These are phyloP conservation scores for Monosporascus cannonballus DNA, from an alignment of 2,329 filamentous ascomycete genomes.

Conservation along the genomic window DNA sequence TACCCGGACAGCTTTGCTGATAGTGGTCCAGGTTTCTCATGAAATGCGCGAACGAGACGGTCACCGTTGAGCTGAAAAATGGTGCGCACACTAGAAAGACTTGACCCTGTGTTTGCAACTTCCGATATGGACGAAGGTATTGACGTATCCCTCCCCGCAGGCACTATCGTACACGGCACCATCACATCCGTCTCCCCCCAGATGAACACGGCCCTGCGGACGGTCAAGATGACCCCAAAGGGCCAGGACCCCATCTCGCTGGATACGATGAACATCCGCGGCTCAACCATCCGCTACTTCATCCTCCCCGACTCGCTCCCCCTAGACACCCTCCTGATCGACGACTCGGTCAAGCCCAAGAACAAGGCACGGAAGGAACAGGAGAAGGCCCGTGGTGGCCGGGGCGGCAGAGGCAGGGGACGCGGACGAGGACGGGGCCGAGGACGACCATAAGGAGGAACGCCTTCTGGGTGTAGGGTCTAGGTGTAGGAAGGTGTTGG, in stretches of 20 bases:
- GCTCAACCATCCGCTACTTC: slow-evolving; percentile 92
- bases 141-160: slow-evolving; percentile 36
- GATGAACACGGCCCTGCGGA: slow-evolving; percentile 96
- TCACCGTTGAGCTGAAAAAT: slow-evolving; percentile 98
- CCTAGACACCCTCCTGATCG: slow-evolving; percentile 89
- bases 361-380: slow-evolving; percentile 97
- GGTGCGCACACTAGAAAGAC: slow-evolving; percentile 45
- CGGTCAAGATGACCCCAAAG: slow-evolving; percentile 92
- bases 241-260: slow-evolving; percentile 82
- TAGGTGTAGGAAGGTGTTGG: too few species aligned
- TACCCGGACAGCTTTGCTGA: slow-evolving; percentile 24
- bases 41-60: slow-evolving; percentile 99
- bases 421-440: slow-evolving; percentile 51
- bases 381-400: slow-evolving; percentile 36
- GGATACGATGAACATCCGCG: slow-evolving; percentile 94
- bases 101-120: too few species aligned
- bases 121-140: too few species aligned
- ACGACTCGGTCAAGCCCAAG: slow-evolving; percentile 97
- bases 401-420: slow-evolving; percentile 47
- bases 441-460: slow-evolving; percentile 24
- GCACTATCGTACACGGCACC: slow-evolving; percentile 93
- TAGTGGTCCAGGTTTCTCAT: slow-evolving; percentile 74
- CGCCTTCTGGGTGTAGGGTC: too few species aligned
- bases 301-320: slow-evolving; percentile 95
- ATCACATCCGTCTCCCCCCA: slow-evolving; percentile 95